These are phyloP conservation scores for Aspergillus steynii DNA, from an alignment of 495 filamentous ascomycete species.

Conservation along the genomic window DNA sequence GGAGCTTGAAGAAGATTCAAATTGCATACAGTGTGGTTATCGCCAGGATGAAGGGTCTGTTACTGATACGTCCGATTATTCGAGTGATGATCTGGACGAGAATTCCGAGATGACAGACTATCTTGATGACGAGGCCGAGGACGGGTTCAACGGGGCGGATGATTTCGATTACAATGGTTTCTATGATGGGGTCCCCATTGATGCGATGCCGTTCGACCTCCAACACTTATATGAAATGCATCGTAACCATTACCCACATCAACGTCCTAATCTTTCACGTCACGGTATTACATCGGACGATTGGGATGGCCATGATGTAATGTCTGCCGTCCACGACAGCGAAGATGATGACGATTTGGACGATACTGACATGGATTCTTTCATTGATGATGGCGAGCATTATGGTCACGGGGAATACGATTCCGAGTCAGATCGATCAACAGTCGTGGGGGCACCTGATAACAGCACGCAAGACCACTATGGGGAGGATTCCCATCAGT, in stretches of 20 bases:
- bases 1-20: conserved; percentile 60
- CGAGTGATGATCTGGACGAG: conserved; percentile 27
- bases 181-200: conserved; percentile 19
- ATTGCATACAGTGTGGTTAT: conserved; percentile 57
- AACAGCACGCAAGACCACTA: conserved; percentile 13
- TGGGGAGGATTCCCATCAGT: conserved; percentile 10
- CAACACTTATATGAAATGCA: conserved; percentile 11
- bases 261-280: too few relatives aligned
- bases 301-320: neutral
- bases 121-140: conserved; percentile 37
- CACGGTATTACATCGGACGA: neutral
- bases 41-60: conserved; percentile 42
- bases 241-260: conserved; percentile 5
- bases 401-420: conserved; percentile 19
- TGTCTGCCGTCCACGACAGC: conserved; percentile 18
- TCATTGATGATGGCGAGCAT: conserved; percentile 42
- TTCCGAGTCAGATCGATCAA: conserved; percentile 31
- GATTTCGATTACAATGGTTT: conserved; percentile 23
- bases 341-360: conserved; percentile 36
- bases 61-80: conserved; percentile 27
- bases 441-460: conserved; percentile 27
- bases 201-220: conserved; percentile 10
- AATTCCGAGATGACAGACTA: conserved; percentile 36
- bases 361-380: conserved; percentile 40
- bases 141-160: conserved; percentile 33